phyloP scores from a whole-genome alignment of 768 basidiomycete genomes.

The Calocybe gangraenosa region DNA sequence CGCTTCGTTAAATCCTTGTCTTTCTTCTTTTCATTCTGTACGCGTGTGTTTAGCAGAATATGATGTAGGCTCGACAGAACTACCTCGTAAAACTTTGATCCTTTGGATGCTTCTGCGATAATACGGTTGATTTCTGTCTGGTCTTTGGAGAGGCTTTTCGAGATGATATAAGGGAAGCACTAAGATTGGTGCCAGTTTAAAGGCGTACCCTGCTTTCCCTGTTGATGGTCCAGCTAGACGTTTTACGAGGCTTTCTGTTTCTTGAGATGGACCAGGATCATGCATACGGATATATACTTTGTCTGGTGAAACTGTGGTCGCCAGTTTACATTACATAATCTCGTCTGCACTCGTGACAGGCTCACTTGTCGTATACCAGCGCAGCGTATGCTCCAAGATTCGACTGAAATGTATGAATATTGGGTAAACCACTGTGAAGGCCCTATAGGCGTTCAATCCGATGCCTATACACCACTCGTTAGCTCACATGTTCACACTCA shows the following conservation, averaged over 20 bases:
- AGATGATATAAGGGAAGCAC: background rate
- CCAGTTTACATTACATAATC: too few relatives aligned
- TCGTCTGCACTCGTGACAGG: too few relatives aligned
- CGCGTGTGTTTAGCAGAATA: too few relatives aligned
- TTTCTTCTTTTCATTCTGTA: constrained; percentile 83
- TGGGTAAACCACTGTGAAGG: too few relatives aligned
- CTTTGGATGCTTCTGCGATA: constrained; percentile 88
- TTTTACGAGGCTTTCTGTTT: constrained; percentile 65
- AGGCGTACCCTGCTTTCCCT: constrained; percentile 75
- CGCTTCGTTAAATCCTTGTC: constrained; percentile 80
- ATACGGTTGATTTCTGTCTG: constrained; percentile 83
- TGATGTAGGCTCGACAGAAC: background rate
- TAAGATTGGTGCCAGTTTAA: background rate
- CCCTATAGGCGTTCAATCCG: too few relatives aligned
- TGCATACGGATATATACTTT: too few relatives aligned
- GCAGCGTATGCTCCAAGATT: too few relatives aligned
- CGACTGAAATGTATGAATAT: too few relatives aligned
- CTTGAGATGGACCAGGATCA: constrained; percentile 41
- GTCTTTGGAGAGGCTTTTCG: constrained; percentile 60
- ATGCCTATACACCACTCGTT: too few relatives aligned
- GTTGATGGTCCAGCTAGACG: constrained; percentile 87
- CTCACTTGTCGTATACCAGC: too few relatives aligned
- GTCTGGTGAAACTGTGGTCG: too few relatives aligned
- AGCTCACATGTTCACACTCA: too few relatives aligned
- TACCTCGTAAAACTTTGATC: constrained; percentile 89